Base-by-base conservation (phyloP, 2,329 filamentous ascomycete genomes). In the Cladosporium austrohemisphaericum region DNA sequence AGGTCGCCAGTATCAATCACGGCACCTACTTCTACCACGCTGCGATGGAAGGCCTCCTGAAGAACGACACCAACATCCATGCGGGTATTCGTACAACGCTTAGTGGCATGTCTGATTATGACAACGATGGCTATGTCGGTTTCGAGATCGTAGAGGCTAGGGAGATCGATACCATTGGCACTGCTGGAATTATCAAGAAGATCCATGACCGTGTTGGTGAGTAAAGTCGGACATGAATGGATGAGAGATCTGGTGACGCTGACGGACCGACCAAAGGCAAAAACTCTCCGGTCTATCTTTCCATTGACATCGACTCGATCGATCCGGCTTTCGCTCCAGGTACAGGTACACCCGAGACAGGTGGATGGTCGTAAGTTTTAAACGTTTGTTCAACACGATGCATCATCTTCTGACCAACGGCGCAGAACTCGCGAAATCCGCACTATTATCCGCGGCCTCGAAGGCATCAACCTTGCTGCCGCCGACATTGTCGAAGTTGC, bases 21-120 rank as follows among this genome's bases (percentile, higher is more conserved):
- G 88, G 88, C 33, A 93, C 88, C 1, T 93, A 93, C 73, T 94
- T 94, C 71, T 93, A 85, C 71, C 86, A 92, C 65, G 88, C 88
- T 0, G 71, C 84, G 1, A 80, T 83, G 69, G 87, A 93, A 65
- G 88, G 88, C 2, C 74, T 93, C 13, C 74, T 94, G 16, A 77
- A 77, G 54, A 94, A 93, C 63, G 86, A 93, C 72, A 85, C 81
- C 57, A 92, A 90, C 70, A 90, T 94, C 68, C 88, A 94, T 65
- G 88, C 87, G 13, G 88, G 88, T 31, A 93, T 94, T 66, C 82
- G 88, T 49, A 93, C 88, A 0, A 93, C 87, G 2, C 75, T 93
- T 14, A 86, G 81, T 52, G 87, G 87, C 0, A 83, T 84, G 1
- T 85, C 81, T 14, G 88, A 92, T 71, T 92, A 91, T 66, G 86